Conservation (phyloP, 306 rosid genomes). For the Malus sieversii region DNA sequence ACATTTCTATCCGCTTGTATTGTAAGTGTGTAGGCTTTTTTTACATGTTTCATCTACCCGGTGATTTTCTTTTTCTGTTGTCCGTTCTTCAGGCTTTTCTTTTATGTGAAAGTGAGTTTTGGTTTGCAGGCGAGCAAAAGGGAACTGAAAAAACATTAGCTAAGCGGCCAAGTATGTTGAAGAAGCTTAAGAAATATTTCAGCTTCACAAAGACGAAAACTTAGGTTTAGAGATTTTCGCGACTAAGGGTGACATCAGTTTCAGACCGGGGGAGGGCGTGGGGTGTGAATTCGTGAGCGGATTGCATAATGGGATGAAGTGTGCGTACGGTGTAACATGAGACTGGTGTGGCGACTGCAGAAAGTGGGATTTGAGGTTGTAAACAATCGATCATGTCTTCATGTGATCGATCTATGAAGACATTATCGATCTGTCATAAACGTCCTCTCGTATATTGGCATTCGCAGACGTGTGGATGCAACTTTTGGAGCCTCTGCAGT, state of each 20-base stretch:
- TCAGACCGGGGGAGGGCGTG: background rate
- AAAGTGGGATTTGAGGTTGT: background rate
- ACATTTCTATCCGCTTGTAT: background rate
- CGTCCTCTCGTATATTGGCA: background rate
- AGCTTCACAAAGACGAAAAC: background rate
- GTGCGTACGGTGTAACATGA: background rate
- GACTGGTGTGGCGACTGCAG: background rate
- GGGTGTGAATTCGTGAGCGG: background rate
- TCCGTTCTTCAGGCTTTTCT: background rate
- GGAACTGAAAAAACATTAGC: background rate
- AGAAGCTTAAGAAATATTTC: background rate
- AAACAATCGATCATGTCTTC: background rate
- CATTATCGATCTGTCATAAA: background rate
- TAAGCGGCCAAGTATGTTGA: background rate
- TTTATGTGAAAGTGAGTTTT: background rate
- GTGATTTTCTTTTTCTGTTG: too few species aligned
- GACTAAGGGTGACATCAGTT: background rate
- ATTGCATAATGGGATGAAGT: background rate
- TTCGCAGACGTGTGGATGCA: background rate
- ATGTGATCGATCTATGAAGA: background rate
- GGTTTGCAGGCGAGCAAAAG: background rate
- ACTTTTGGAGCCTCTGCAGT: background rate
- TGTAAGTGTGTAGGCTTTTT: background rate
- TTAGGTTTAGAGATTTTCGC: background rate
- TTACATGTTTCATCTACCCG: background rate